Conservation (phyloP, 176 grass and related monocot genomes). For the Rhynchospora pubera region DNA sequence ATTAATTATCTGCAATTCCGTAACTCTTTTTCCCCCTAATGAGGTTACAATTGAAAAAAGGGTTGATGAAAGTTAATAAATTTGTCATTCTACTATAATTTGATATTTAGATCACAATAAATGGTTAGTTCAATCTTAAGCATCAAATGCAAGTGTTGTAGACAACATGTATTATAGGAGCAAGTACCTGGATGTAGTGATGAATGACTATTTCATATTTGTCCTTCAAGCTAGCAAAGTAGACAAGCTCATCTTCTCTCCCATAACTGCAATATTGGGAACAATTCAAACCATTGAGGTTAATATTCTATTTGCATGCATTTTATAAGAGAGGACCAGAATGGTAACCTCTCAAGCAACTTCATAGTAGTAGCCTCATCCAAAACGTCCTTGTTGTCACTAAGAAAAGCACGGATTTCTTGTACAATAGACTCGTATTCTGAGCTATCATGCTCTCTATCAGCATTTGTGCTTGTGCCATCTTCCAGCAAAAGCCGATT, state of each 20-base stretch:
- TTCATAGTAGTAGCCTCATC: conserved; percentile 98
- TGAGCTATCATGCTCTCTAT: conserved; percentile 40
- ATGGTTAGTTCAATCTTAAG: neutral
- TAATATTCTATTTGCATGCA: neutral
- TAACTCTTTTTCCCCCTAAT: neutral
- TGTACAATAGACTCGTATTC: conserved; percentile 65
- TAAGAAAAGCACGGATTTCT: conserved; percentile 89
- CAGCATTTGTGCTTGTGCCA: conserved; percentile 32
- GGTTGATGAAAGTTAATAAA: neutral
- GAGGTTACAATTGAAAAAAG: neutral
- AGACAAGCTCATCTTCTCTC: conserved; percentile 85
- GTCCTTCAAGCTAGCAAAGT: conserved; percentile 91
- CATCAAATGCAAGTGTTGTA: neutral
- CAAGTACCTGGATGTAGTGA: conserved; percentile 84
- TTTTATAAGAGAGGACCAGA: conserved; percentile 1
- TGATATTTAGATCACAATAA: neutral
- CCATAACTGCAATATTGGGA: conserved; percentile 60
- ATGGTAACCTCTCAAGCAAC: conserved; percentile 67
- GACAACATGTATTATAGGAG: neutral
- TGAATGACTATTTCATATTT: conserved; percentile 94
- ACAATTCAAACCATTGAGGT: neutral
- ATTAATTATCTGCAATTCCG: neutral
- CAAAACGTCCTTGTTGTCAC: conserved; percentile 91
- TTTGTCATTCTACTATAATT: neutral
- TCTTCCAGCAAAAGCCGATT: conserved; percentile 96